Conservation (phyloP, 75 land plant genomes). For the Larix kaempferi region DNA sequence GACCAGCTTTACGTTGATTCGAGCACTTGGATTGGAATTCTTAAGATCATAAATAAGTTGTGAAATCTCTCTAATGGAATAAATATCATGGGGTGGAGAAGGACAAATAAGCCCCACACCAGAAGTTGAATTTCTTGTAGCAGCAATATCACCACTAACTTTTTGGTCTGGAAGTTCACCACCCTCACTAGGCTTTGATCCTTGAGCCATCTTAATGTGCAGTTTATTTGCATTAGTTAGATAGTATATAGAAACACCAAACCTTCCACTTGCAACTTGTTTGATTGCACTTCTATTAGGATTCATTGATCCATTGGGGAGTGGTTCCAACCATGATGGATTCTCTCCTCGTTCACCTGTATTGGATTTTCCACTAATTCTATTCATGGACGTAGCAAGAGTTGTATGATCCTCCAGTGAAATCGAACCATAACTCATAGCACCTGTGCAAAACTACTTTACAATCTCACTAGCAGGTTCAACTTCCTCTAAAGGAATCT, state of each 20-base stretch:
- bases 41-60: slow-evolving; percentile 80
- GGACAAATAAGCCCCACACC: slow-evolving; percentile 72
- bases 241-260: slow-evolving; percentile 96
- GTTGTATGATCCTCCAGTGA: too few species aligned
- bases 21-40: slow-evolving; percentile 93
- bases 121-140: too few species aligned
- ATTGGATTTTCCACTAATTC: slow-evolving; percentile 58
- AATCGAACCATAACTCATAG: too few species aligned
- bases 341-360: too few species aligned
- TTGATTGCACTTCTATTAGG: slow-evolving; percentile 96
- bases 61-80: slow-evolving; percentile 96
- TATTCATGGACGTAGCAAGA: slow-evolving; percentile 62
- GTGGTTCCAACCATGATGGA: slow-evolving; percentile 84
- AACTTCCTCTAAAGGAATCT: too few species aligned
- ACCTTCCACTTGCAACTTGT: slow-evolving; percentile 98
- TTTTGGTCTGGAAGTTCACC: too few species aligned
- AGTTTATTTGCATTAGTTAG: slow-evolving; percentile 97
- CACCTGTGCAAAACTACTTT: too few species aligned
- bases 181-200: slow-evolving; percentile 16
- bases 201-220: slow-evolving; percentile 99
- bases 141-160: too few species aligned
- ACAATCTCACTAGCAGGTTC: too few species aligned
- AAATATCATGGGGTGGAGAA: slow-evolving; percentile 98
- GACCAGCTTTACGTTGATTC: slow-evolving; percentile 95
- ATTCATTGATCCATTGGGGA: slow-evolving; percentile 88